Evolutionary conservation across 352 stramenopile genomes (phyloP).

Genomic region (Phytophthora lateralis): DNA sequence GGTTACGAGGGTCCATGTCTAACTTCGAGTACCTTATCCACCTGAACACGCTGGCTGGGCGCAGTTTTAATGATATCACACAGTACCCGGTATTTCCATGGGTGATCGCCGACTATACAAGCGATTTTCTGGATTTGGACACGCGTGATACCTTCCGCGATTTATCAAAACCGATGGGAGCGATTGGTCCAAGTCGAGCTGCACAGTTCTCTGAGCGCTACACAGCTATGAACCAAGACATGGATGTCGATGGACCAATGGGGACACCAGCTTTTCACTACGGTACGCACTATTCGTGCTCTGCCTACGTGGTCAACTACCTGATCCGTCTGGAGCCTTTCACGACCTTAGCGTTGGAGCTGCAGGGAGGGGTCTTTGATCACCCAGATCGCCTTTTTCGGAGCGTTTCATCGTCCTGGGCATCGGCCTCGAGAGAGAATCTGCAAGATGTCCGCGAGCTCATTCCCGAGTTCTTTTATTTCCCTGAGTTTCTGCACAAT

Average conservation of each 20-base stretch:
- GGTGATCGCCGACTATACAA: constrained; percentile 93
- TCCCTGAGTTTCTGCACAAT: constrained; percentile 85
- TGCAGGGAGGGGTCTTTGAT: constrained; percentile 90
- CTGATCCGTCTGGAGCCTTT: constrained; percentile 94
- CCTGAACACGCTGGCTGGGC: constrained; percentile 95
- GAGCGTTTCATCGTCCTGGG: constrained; percentile 94
- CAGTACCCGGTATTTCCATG: constrained; percentile 98
- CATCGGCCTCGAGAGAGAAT: constrained; percentile 93
- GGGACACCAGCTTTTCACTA: constrained; percentile 95
- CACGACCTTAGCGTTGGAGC: constrained; percentile 63
- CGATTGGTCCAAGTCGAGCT: constrained; percentile 82
- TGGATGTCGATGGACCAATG: constrained; percentile 36
- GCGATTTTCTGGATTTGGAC: constrained; percentile 85
- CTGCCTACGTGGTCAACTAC: constrained; percentile 97
- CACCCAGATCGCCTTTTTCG: constrained; percentile 96
- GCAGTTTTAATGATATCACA: constrained; percentile 98
- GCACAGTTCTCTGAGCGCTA: constrained; percentile 89
- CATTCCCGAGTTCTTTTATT: constrained; percentile 82
- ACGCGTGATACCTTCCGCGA: constrained; percentile 87
- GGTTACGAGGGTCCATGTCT: constrained; percentile 66
- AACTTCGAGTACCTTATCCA: constrained; percentile 98
- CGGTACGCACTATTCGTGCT: constrained; percentile 97
- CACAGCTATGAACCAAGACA: constrained; percentile 62
- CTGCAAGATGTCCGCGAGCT: constrained; percentile 86
- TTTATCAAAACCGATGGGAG: constrained; percentile 95